phyloP scores from a whole-genome alignment of 208 protist species.

The Kentomonas sorsogonicus region DNA sequence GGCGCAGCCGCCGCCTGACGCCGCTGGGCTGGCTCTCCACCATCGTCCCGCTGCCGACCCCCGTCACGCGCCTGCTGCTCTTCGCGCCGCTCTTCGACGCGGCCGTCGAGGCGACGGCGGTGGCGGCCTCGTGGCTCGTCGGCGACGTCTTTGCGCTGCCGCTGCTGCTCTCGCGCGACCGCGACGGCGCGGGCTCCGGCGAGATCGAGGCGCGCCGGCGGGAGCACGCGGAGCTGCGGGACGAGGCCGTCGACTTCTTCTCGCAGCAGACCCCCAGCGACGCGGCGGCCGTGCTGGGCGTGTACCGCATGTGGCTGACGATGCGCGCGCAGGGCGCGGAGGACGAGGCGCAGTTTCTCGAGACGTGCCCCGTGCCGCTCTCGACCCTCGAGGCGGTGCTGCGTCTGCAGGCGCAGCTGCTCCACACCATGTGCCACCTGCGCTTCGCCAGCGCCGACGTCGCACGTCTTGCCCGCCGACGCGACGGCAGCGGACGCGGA shows the following conservation, averaged over 20 bases:
- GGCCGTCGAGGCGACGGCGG: conserved; percentile 41
- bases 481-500: conserved; percentile 11
- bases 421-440: conserved; percentile 8
- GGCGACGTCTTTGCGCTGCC: conserved; percentile 44
- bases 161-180: conserved; percentile 7
- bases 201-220: conserved; percentile 11
- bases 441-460: background rate
- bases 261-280: conserved; percentile 64
- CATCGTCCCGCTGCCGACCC: conserved; percentile 39
- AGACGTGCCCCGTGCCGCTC: conserved; percentile 42
- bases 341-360: conserved; percentile 38
- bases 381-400: conserved; percentile 31
- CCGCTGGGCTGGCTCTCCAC: conserved; percentile 45
- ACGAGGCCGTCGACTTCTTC: conserved; percentile 75
- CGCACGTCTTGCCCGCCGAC: background rate
- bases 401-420: conserved; percentile 23
- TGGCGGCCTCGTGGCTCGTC: conserved; percentile 61
- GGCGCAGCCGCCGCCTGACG: conserved; percentile 3
- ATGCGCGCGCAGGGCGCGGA: conserved; percentile 19
- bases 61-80: conserved; percentile 46
- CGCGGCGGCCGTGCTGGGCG: conserved; percentile 52
- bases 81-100: conserved; percentile 34
- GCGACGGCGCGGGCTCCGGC: conserved; percentile 12
- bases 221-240: conserved; percentile 23
- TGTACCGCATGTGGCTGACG: conserved; percentile 78